Conservation (phyloP, 139 green algal species). For the Microglena sp. region DNA sequence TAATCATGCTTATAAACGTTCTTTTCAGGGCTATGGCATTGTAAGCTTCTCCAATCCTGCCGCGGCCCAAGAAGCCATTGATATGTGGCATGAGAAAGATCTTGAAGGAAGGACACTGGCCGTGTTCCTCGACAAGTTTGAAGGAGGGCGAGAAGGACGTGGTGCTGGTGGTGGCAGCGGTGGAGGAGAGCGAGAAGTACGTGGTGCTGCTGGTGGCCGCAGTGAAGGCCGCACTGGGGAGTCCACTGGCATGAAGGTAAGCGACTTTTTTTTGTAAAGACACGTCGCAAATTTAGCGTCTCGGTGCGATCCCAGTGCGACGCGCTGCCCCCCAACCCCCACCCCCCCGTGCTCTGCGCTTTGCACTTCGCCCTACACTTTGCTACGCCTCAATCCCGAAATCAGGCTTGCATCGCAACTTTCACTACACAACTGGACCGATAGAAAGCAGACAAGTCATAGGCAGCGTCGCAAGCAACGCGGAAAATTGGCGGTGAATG, state of each 20-base stretch:
- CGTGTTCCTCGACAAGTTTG: constrained; percentile 77
- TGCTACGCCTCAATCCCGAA: no score
- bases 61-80: constrained; percentile 57
- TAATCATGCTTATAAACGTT: no score
- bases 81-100: constrained; percentile 61
- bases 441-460: no score
- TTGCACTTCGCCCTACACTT: no score
- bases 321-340: no score
- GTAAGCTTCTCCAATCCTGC: constrained; percentile 65
- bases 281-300: no score
- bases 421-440: no score
- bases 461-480: no score
- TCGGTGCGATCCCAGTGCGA: no score
- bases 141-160: neutral
- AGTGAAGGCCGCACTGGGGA: constrained; percentile 21
- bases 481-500: no score
- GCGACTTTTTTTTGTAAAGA: constrained; percentile 1
- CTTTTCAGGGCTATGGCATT: constrained; percentile 80
- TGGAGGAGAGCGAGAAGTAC: constrained; percentile 3
- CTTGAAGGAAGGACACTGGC: constrained; percentile 70
- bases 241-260: constrained; percentile 56
- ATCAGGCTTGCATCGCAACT: no score
- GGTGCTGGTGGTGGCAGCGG: constrained; percentile 1
- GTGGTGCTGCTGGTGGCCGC: constrained; percentile 7
- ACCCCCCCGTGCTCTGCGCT: no score